phyloP scores from a whole-genome alignment of 116 monocot genomes.

The Zostera marina region DNA sequence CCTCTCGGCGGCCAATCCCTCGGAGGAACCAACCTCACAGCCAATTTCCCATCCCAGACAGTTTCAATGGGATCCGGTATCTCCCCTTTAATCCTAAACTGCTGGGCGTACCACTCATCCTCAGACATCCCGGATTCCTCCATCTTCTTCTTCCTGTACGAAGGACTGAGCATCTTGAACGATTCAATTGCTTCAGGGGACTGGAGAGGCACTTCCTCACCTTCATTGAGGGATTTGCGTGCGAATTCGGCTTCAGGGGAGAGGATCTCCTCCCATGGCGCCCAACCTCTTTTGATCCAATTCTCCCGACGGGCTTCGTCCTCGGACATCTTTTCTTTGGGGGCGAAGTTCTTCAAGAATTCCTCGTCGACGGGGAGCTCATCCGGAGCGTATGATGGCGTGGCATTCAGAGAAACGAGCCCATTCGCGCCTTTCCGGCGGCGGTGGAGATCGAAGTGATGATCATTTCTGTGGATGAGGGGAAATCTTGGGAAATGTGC shows the following conservation, averaged over 20 bases:
- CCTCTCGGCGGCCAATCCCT: constrained; percentile 89
- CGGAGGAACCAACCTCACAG: constrained; percentile 51
- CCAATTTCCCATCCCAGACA: constrained; percentile 50
- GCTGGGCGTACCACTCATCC: constrained; percentile 37
- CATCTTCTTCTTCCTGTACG: constrained; percentile 63
- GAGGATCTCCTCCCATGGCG: constrained; percentile 93
- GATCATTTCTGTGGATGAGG: background rate
- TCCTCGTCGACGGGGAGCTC: constrained; percentile 64
- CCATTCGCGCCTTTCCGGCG: background rate
- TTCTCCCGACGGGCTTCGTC: constrained; percentile 60
- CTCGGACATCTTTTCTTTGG: constrained; percentile 44
- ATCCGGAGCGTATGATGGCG: constrained; percentile 38
- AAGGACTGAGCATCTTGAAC: constrained; percentile 68
- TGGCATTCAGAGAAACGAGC: background rate
- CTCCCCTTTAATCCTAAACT: constrained; percentile 60
- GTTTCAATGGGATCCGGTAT: constrained; percentile 56
- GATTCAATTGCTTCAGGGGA: constrained; percentile 78
- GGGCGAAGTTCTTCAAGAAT: constrained; percentile 37
- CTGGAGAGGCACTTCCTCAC: constrained; percentile 75
- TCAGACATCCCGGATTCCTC: constrained; percentile 62
- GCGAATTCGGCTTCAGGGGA: constrained; percentile 86
- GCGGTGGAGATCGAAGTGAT: background rate
- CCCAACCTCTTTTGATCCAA: constrained; percentile 91
- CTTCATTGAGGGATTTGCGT: constrained; percentile 80
- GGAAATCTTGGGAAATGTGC: background rate